Evolutionary conservation across 257 asterid genomes (phyloP).

Genomic region (Osmanthus fragrans): DNA sequence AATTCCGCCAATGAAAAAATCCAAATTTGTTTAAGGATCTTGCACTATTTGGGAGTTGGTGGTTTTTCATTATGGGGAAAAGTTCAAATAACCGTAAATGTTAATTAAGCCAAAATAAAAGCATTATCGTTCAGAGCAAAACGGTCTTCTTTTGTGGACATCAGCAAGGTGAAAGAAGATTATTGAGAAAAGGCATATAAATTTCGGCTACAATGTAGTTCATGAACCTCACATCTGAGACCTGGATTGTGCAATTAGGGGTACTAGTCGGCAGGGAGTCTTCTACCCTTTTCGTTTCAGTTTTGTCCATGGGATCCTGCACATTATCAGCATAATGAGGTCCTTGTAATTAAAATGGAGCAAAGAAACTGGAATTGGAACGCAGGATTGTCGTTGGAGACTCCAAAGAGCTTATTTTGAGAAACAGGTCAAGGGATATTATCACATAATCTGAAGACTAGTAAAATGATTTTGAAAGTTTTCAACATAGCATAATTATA

Average conservation of each 20-base stretch:
- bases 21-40: too few species aligned
- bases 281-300: conserved; percentile 26
- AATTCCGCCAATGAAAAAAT: too few species aligned
- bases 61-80: background rate
- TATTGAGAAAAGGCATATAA: background rate
- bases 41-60: too few species aligned
- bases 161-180: background rate
- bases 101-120: too few species aligned
- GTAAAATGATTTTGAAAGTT: background rate
- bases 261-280: conserved; percentile 18
- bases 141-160: background rate
- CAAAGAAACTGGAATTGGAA: background rate
- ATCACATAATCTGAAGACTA: background rate
- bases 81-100: background rate
- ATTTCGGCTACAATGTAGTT: too few species aligned
- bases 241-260: conserved; percentile 30
- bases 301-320: conserved; percentile 41
- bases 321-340: background rate
- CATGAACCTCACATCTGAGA: conserved; percentile 39
- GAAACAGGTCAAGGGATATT: background rate
- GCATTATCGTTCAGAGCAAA: background rate
- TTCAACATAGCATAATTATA: background rate
- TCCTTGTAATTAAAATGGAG: background rate
- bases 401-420: background rate
- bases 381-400: background rate